Evolutionary conservation across 441 rosid genomes (phyloP).

Genomic region (Flueggea neowawraea): DNA sequence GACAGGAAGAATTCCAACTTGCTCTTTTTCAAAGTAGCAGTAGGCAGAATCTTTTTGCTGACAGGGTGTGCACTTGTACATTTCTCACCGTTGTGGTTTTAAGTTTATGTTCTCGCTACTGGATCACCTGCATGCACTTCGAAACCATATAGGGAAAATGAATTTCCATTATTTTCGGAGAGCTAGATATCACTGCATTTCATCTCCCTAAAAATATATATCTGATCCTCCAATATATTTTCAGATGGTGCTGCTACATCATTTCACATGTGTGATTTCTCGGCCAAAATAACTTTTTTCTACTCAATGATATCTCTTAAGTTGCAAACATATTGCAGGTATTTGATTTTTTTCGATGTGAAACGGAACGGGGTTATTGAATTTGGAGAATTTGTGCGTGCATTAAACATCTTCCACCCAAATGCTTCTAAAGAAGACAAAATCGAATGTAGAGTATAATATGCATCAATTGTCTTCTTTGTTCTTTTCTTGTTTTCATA

Average conservation of each 20-base stretch:
- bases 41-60: slow-evolving; percentile 55
- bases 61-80: slow-evolving; percentile 38
- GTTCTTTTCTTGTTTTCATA: no score
- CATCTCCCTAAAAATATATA: no score
- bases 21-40: slow-evolving; percentile 51
- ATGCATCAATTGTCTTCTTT: no score
- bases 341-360: slow-evolving; percentile 43
- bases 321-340: slow-evolving; percentile 28
- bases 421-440: slow-evolving; percentile 42
- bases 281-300: no score
- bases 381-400: slow-evolving; percentile 63
- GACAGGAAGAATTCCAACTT: slow-evolving; percentile 65
- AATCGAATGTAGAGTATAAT: slow-evolving; percentile 34
- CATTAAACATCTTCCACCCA: slow-evolving; percentile 59
- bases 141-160: no score
- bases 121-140: no score
- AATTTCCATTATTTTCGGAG: no score
- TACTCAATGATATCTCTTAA: not conserved
- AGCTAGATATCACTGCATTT: no score
- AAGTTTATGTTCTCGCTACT: no score
- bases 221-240: no score
- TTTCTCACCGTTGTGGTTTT: not conserved
- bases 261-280: no score
- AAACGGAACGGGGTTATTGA: slow-evolving; percentile 51
- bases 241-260: no score